Conservation (phyloP, 1,284 basidiomycete species). For the Athelia psychrophila region DNA sequence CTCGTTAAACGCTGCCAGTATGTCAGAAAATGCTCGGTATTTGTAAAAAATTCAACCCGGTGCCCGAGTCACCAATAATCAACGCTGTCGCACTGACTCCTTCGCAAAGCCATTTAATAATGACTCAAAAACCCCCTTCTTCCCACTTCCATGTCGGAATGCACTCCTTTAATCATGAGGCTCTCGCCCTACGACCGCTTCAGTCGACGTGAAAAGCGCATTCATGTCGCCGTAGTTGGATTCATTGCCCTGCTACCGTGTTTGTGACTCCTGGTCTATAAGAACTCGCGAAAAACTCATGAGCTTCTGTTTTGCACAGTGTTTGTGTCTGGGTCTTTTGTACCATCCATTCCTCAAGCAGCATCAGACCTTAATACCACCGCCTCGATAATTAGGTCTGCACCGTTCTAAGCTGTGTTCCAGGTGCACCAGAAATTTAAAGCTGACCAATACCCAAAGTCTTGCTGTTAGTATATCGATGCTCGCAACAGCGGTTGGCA, state of each 20-base stretch:
- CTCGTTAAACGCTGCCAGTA: no score
- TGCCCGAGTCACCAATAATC: no score
- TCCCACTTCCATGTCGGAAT: no score
- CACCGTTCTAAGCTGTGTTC: not conserved
- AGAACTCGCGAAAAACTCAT: no score
- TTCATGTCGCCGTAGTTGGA: slow-evolving; percentile 52
- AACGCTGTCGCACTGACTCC: no score
- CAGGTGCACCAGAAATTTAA: slow-evolving; percentile 21
- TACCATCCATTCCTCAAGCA: slow-evolving; percentile 68
- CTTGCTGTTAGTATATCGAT: slow-evolving; percentile 43
- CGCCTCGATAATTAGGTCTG: slow-evolving; percentile 50
- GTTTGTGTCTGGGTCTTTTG: slow-evolving; percentile 65
- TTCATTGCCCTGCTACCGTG: slow-evolving; percentile 49
- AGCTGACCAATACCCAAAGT: slow-evolving; percentile 13
- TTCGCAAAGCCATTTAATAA: no score
- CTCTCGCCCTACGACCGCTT: slow-evolving; percentile 46
- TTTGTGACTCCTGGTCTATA: slow-evolving; percentile 31
- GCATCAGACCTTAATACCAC: slow-evolving; percentile 58
- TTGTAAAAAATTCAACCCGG: no score
- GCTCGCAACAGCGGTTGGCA: slow-evolving; percentile 36
- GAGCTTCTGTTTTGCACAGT: slow-evolving; percentile 39
- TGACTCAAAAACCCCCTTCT: no score
- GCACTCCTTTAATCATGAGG: not conserved
- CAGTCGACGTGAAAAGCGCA: slow-evolving; percentile 37
- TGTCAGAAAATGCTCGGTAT: no score